Base-by-base conservation (phyloP, 306 rosid species). In the Lotus japonicus region DNA sequence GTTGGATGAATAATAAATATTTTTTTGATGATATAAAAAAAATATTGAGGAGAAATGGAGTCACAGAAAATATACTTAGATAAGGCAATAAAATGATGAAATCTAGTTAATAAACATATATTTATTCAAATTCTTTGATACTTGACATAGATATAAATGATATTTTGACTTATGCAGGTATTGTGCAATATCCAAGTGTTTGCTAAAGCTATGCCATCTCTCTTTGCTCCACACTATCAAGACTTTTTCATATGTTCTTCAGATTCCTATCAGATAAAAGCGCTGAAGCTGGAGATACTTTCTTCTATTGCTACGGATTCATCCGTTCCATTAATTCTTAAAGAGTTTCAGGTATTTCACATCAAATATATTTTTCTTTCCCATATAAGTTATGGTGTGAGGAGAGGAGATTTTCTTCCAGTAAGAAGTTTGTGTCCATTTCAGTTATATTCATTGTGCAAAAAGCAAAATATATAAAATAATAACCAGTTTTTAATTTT, bases 181-280 rank as follows among this genome's bases (percentile, higher is more conserved):
- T 82, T 88, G 67, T 88, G 89, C 86, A 90, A 90, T 82, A 85
- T 95, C 83, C 96, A 85, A 82, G 97, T 95, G 70, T 95, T 95
- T 82, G 97, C 91, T 46, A 90, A 88, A 84, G 95, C 99, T 57
- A 82, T 87, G 85, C 91, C 97, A 61, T 90, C 83, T 74, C 95
- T 85, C 59, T 90, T 95, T 74, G 85, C 90, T 69, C 87, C 91
- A 14, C 66, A 85, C 80, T 90, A 73, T 73, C 83, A 95, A 83
- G 96, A 95, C 70, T 88, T 95, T 41, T 95, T 82, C 70, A 66
- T 88, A 77, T 84, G 84, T 74, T 84, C 87, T 61, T 87, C 91
- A 58, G 99, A 95, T 85, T 85, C 97, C 41, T 85, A 87, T 84
- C 97, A 88, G 77, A 86, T 84, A 66, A 95, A 88, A 86, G 84